phyloP scores from a whole-genome alignment of 2,329 filamentous ascomycete genomes.

The Nemania abortiva region DNA sequence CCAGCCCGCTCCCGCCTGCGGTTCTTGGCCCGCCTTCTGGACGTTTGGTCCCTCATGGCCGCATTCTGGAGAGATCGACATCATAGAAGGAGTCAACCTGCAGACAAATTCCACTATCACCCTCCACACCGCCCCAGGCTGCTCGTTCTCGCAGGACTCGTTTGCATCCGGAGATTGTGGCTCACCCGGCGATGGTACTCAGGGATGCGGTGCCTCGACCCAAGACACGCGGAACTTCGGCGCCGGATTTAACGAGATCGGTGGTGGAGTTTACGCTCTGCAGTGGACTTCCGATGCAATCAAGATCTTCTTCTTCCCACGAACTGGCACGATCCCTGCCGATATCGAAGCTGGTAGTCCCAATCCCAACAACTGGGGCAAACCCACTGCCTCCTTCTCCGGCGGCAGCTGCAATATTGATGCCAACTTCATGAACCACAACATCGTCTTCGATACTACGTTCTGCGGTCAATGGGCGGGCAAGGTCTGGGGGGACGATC shows the following conservation, averaged over 20 bases:
- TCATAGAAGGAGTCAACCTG: constrained; percentile 81
- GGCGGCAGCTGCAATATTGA: constrained; percentile 78
- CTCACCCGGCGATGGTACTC: constrained; percentile 59
- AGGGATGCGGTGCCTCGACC: constrained; percentile 71
- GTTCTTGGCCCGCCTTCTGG: constrained; percentile 82
- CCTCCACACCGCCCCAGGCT: constrained; percentile 74
- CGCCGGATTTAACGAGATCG: constrained; percentile 75
- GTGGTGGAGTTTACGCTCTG: constrained; percentile 78
- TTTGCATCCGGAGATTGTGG: constrained; percentile 69
- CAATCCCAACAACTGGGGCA: constrained; percentile 75
- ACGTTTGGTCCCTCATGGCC: constrained; percentile 78
- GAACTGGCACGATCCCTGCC: constrained; percentile 67
- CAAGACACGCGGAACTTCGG: constrained; percentile 70
- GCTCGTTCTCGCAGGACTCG: constrained; percentile 61
- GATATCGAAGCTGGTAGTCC: constrained; percentile 72
- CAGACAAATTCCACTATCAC: constrained; percentile 71
- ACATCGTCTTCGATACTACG: constrained; percentile 84
- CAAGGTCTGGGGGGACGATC: constrained; percentile 69
- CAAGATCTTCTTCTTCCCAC: constrained; percentile 84
- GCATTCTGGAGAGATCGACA: constrained; percentile 78
- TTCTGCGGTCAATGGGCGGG: constrained; percentile 94
- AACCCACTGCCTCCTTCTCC: constrained; percentile 75
- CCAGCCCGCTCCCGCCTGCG: constrained; percentile 79
- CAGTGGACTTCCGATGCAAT: constrained; percentile 82
- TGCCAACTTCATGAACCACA: constrained; percentile 75